Evolutionary conservation across 306 rosid species (phyloP).

Genomic region (Glycine latifolia): DNA sequence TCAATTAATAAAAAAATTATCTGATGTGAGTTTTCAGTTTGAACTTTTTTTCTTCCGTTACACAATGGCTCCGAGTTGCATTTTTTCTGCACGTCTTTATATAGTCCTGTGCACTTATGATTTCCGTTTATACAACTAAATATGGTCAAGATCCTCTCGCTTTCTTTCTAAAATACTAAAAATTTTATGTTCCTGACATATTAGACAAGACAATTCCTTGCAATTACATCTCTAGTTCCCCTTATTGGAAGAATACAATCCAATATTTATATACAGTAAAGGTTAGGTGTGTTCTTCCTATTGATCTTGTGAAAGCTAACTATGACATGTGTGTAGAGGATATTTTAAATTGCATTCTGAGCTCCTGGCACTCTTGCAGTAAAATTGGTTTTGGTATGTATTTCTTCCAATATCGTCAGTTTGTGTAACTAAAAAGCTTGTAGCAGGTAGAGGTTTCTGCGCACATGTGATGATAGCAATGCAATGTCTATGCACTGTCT

Average conservation of each 20-base stretch:
- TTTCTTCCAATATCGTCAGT: neutral
- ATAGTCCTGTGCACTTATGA: conserved; percentile 7
- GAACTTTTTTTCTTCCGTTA: conserved; percentile 3
- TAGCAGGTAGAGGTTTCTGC: neutral
- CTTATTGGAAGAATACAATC: conserved; percentile 5
- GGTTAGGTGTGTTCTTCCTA: conserved; percentile 21
- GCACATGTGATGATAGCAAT: neutral
- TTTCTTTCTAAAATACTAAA: neutral
- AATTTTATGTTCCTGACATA: conserved; percentile 3
- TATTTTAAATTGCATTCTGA: conserved; percentile 12
- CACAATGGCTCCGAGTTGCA: conserved; percentile 17
- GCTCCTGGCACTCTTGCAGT: neutral
- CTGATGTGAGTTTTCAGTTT: conserved; percentile 24
- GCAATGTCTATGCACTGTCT: neutral
- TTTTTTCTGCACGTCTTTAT: conserved; percentile 7
- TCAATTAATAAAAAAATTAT: conserved; percentile 32
- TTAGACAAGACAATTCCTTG: conserved; percentile 9
- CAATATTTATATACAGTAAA: neutral
- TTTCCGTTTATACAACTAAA: conserved; percentile 16
- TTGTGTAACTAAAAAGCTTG: conserved; percentile 4
- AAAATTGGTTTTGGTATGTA: neutral
- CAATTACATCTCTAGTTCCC: conserved; percentile 8
- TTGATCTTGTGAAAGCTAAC: conserved; percentile 28
- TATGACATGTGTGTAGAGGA: neutral
- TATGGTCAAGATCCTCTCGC: too few species aligned